Evolutionary conservation across 1,284 basidiomycete species (phyloP), one percentile per base, ranked within the genome.

Genomic region (Phenoliferia sp.): DNA sequence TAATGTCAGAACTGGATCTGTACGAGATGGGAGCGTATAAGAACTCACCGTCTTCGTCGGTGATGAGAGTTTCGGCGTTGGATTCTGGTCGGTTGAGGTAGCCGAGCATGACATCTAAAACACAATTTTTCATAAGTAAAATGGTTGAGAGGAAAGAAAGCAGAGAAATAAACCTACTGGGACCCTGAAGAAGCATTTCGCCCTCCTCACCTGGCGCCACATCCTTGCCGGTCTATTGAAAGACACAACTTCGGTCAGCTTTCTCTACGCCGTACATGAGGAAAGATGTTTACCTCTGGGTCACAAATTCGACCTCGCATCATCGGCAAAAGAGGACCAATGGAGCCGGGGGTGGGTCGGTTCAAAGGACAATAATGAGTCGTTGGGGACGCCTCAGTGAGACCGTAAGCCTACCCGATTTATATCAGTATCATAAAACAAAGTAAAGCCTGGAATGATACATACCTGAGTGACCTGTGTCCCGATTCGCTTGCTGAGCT

Each of bases 181-280:
- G 88, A 0, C 91, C 90, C 61, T 86, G 82, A 7, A 92, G 70
- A 88, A 90, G 92, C 12, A 95, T 76, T 78, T 95, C 92, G 4
- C 93, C 92, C 0, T 84, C 79, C 67, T 86, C 80, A 17, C 84
- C 84, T 2, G 83, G 82, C 56, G 83, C 80, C 22, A 69, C 62
- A 57, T 75, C 74, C 54, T 73, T 63, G 52, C 84, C 82, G 3
- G 80, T 82, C 29, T 57, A n/a, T n/a, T n/a, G n/a, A n/a, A n/a
- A n/a, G n/a, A n/a, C n/a, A n/a, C n/a, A n/a, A n/a, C n/a, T n/a
- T n/a, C n/a, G n/a, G n/a, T n/a, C n/a, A n/a, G n/a, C n/a, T n/a
- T n/a, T n/a, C n/a, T n/a, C n/a, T n/a, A n/a, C n/a, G n/a, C n/a
- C n/a, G n/a, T n/a, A n/a, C n/a, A n/a, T n/a, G n/a, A n/a, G n/a